These are phyloP conservation scores for Amanita polypyramis DNA, from an alignment of 768 basidiomycete genomes.

Conservation along the genomic window DNA sequence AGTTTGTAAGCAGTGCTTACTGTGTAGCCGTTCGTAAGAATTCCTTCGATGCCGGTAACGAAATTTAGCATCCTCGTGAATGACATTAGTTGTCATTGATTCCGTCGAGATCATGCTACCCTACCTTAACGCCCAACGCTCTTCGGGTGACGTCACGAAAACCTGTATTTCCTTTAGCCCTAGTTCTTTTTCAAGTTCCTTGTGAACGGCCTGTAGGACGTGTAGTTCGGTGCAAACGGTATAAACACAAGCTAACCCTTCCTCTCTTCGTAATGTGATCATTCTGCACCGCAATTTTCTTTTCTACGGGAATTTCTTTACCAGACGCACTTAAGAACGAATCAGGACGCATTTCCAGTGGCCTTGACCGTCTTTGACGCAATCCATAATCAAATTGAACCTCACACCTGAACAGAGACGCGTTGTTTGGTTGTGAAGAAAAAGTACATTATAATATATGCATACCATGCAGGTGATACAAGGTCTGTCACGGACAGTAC, in stretches of 20 bases:
- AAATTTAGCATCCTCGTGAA: constrained; percentile 58
- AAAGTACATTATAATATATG: constrained; percentile 1
- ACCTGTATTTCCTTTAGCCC: constrained; percentile 47
- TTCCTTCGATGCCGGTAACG: constrained; percentile 48
- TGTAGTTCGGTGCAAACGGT: constrained; percentile 1
- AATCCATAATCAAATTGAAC: constrained; percentile 72
- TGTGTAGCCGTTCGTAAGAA: constrained; percentile 37
- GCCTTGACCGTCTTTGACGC: constrained; percentile 41
- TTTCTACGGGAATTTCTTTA: constrained; percentile 46
- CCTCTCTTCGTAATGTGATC: constrained; percentile 46
- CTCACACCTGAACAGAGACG: constrained; percentile 49
- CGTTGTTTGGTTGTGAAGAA: not conserved
- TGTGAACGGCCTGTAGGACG: constrained; percentile 53
- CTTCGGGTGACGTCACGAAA: constrained; percentile 43
- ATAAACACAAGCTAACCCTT: constrained; percentile 26
- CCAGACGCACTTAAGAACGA: constrained; percentile 49
- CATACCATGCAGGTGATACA: constrained; percentile 50
- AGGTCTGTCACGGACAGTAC: constrained; percentile 56
- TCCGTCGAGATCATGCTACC: constrained; percentile 32
- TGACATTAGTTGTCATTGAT: not conserved
- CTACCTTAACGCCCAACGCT: constrained; percentile 57
- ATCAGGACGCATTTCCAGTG: constrained; percentile 38
- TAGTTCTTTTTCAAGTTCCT: constrained; percentile 65
- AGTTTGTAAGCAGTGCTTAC: constrained; percentile 22
- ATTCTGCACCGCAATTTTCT: constrained; percentile 40